Conservation (phyloP, 352 stramenopile species). For the Phytophthora citricola region DNA sequence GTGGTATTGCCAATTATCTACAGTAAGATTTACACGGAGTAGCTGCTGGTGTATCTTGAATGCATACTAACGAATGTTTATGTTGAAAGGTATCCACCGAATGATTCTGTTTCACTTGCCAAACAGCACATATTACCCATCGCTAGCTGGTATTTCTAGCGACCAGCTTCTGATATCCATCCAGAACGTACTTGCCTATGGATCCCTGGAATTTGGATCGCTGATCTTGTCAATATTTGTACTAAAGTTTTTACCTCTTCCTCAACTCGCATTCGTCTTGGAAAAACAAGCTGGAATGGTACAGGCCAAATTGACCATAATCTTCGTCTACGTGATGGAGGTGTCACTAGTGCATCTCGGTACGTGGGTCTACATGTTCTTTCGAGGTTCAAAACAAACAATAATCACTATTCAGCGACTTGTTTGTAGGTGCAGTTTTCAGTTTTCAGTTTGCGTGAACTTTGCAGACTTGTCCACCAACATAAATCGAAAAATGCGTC, state of each 20-base stretch:
- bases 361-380: neutral
- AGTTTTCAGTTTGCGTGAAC: neutral
- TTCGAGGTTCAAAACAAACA: no score
- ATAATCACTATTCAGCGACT: neutral
- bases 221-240: neutral
- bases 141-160: neutral
- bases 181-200: neutral
- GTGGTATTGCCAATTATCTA: slow-evolving; percentile 11
- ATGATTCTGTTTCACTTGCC: slow-evolving; percentile 2
- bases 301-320: neutral
- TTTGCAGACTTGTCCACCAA: no score
- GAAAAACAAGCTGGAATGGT: neutral
- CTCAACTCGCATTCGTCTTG: slow-evolving; percentile 7
- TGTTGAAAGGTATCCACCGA: neutral
- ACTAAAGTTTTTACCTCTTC: neutral
- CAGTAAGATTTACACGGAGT: neutral
- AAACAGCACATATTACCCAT: slow-evolving; percentile 3
- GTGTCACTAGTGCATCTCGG: slow-evolving; percentile 1
- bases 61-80: neutral
- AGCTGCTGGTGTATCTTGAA: neutral
- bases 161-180: neutral
- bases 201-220: slow-evolving; percentile 1
- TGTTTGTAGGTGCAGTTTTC: neutral
- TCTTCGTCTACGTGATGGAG: slow-evolving; percentile 3
- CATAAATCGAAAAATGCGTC: no score